A percentile compares a stretch with the other conserved stretches of the same genome.
phyloP scores from a whole-genome alignment of 352 stramenopile genomes.

The Albugo laibachii region DNA sequence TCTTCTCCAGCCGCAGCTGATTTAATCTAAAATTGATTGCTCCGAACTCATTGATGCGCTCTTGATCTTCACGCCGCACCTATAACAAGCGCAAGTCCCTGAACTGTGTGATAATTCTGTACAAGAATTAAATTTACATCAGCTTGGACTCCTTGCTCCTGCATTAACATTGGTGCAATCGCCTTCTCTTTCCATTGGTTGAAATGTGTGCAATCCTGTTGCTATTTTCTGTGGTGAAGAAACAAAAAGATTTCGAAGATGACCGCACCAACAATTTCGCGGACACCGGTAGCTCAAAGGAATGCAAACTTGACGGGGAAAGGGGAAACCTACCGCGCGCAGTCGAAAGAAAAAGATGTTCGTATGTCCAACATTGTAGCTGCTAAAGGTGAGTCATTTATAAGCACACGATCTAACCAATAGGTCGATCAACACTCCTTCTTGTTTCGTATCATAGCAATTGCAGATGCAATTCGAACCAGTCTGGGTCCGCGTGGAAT shows the following conservation, averaged over 20 bases:
- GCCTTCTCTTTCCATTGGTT: not conserved
- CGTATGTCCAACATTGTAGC: slow-evolving; percentile 97
- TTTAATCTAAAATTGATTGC: slow-evolving; percentile 87
- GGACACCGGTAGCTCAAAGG: slow-evolving; percentile 17
- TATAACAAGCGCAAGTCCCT: slow-evolving; percentile 12
- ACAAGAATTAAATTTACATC: slow-evolving; percentile 23
- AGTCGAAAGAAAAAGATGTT: slow-evolving; percentile 96
- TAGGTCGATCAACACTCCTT: not conserved
- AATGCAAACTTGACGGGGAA: slow-evolving; percentile 26
- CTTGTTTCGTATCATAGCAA: slow-evolving; percentile 43
- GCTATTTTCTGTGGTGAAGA: too few relatives aligned
- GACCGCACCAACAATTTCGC: not conserved
- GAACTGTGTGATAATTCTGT: not conserved
- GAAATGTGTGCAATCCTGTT: too few relatives aligned
- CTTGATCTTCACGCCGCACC: slow-evolving; percentile 91
- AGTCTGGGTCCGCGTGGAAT: slow-evolving; percentile 95
- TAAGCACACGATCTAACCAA: too few relatives aligned
- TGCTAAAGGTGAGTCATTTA: slow-evolving; percentile 76
- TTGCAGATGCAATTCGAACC: slow-evolving; percentile 95
- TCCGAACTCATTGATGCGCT: slow-evolving; percentile 96
- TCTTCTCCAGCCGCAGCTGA: slow-evolving; percentile 83
- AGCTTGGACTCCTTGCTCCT: slow-evolving; percentile 66
- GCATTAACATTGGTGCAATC: slow-evolving; percentile 26
- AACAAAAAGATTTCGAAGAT: too few relatives aligned
- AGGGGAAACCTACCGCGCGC: slow-evolving; percentile 65